These are phyloP conservation scores for Viola pubescens DNA, from an alignment of 441 rosid species.

Conservation along the genomic window DNA sequence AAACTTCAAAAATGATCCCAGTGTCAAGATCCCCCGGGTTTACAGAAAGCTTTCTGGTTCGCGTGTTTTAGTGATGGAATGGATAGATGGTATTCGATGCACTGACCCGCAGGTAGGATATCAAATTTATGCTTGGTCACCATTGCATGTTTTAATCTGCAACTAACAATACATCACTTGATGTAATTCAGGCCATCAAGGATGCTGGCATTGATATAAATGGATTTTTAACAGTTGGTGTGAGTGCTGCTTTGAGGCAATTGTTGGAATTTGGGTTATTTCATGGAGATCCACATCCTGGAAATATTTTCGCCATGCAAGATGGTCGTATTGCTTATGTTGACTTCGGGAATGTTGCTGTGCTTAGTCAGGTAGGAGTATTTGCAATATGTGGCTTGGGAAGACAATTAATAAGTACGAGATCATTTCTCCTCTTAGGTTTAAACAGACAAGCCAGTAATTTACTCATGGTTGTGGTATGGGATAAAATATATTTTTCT, in stretches of 20 bases:
- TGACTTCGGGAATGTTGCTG: slow-evolving; percentile 98
- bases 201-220: slow-evolving; percentile 77
- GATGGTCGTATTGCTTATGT: slow-evolving; percentile 97
- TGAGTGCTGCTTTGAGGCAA: slow-evolving; percentile 91
- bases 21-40: slow-evolving; percentile 87
- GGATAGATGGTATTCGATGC: slow-evolving; percentile 98
- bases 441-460: background rate
- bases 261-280: slow-evolving; percentile 85
- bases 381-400: slow-evolving; percentile 6
- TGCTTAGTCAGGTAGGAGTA: slow-evolving; percentile 76
- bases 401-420: slow-evolving; percentile 3
- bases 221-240: slow-evolving; percentile 90
- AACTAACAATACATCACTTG: slow-evolving; percentile 11
- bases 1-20: slow-evolving; percentile 87
- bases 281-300: slow-evolving; percentile 99
- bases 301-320: slow-evolving; percentile 91
- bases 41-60: slow-evolving; percentile 79
- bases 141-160: slow-evolving; percentile 10
- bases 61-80: slow-evolving; percentile 92
- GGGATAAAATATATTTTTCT: background rate
- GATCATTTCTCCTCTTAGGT: slow-evolving; percentile 3
- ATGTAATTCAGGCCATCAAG: slow-evolving; percentile 62
- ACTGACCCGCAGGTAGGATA: slow-evolving; percentile 79
- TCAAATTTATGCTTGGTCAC: slow-evolving; percentile 8
- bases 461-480: background rate